phyloP scores from a whole-genome alignment of 2,329 filamentous ascomycete species.

The Fusarium sp. region DNA sequence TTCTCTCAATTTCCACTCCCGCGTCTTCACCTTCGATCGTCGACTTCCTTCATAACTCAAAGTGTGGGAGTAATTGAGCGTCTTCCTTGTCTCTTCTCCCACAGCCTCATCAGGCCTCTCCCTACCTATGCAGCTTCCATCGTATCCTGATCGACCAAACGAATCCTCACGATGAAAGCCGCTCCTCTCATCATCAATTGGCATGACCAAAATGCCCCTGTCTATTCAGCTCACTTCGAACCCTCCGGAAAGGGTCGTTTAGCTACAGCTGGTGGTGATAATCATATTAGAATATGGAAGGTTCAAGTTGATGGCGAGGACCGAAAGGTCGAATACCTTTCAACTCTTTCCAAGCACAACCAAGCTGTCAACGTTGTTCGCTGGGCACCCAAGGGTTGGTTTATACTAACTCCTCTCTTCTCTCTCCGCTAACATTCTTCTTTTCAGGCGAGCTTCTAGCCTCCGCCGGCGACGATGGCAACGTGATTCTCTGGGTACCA shows the following conservation, averaged over 20 bases:
- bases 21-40: neutral
- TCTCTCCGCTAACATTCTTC: constrained; percentile 30
- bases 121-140: constrained; percentile 49
- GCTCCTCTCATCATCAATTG: constrained; percentile 97
- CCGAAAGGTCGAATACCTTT: constrained; percentile 89
- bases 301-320: constrained; percentile 87
- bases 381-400: constrained; percentile 89
- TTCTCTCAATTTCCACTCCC: constrained; percentile 9
- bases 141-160: constrained; percentile 44
- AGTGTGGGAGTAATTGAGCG: constrained; percentile 35
- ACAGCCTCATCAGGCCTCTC: constrained; percentile 38
- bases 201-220: constrained; percentile 96
- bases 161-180: constrained; percentile 82
- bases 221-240: constrained; percentile 98
- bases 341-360: constrained; percentile 91
- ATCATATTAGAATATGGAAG: constrained; percentile 96
- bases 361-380: constrained; percentile 98
- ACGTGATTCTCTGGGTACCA: constrained; percentile 95
- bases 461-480: constrained; percentile 96
- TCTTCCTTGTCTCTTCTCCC: constrained; percentile 33
- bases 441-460: constrained; percentile 86
- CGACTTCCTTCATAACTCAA: constrained; percentile 16
- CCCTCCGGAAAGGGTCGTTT: constrained; percentile 90
- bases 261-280: constrained; percentile 94
- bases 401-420: neutral